Base-by-base conservation (phyloP, 805 yeast species). In the Cyberlindnera japonica region DNA sequence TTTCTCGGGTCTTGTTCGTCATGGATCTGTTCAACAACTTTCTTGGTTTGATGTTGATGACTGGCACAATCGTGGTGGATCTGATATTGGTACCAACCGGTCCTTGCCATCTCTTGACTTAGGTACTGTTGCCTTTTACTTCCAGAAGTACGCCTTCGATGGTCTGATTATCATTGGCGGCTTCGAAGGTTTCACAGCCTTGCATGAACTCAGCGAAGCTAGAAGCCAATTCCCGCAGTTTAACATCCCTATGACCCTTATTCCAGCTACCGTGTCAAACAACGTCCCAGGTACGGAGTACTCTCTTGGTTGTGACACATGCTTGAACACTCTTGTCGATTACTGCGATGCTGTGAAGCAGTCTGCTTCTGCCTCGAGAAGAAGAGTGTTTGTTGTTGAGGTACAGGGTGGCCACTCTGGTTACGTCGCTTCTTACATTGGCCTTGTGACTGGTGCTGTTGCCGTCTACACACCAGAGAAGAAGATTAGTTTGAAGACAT, bases 201-300 rank as follows among this genome's bases (percentile, higher is more conserved):
- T 93, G 52, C 79, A 85, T 55, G 85, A 89, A 68, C 74, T 93
- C 50, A 83, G 85, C 53, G 72, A 74, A 51, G 88, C 93, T 23
- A 78, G 96, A 63, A 51, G 61, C 13, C 68, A 77, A 44, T 93
- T 88, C 67, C 98, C 99, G 32, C 80, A 91, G 21, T 86, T 93
- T 69, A 79, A 91, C 64, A 89, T 93, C 50, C 99, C 99, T 48
- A 82, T 91, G 86, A 84, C 86, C 30, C 78, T 87, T 53, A 74
- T 93, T 50, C 99, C 99, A 10, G 91, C 98, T 3, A 93, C 99
- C 3, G 87, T 93, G 49, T 89, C 97, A 14, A 93, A 93, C 68
- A 93, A 93, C 55, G 98, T 93, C 36, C 99, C 99, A n/a, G 99
- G 99, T 45, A 83, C 98, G 2, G 97, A 93, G 65, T 89, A 89